A percentile compares a stretch with the other conserved stretches of the same genome.
Conservation (phyloP, 2,329 filamentous ascomycete species). For the Bisporella sp. region DNA sequence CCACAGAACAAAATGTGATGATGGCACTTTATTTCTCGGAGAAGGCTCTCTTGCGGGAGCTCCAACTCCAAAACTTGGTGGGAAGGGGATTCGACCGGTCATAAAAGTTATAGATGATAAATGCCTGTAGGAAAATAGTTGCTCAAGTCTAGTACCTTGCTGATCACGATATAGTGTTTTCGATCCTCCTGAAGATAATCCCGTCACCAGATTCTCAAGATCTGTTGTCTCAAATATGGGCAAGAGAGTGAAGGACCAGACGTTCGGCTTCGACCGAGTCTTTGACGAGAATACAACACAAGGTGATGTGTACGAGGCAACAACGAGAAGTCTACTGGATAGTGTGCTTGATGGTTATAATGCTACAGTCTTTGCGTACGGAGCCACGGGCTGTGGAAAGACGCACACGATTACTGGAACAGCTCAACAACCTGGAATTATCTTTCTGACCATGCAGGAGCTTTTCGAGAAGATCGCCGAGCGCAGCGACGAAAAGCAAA, state of each 20-base stretch:
- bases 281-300: constrained; percentile 95
- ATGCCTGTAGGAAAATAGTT: constrained; percentile 58
- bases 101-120: constrained; percentile 96
- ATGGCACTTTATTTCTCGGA: constrained; percentile 86
- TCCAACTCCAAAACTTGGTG: constrained; percentile 75
- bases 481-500: constrained; percentile 74
- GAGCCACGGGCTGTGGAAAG: constrained; percentile 95
- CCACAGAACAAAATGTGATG: constrained; percentile 52
- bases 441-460: constrained; percentile 98
- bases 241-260: constrained; percentile 94
- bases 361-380: constrained; percentile 97
- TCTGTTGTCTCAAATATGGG: constrained; percentile 71
- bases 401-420: constrained; percentile 97
- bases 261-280: constrained; percentile 92
- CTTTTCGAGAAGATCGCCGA: constrained; percentile 95
- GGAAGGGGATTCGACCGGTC: constrained; percentile 82
- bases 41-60: constrained; percentile 89
- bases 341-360: constrained; percentile 97
- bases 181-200: constrained; percentile 91
- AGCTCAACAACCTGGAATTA: constrained; percentile 87
- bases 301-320: constrained; percentile 89
- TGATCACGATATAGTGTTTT: constrained; percentile 62
- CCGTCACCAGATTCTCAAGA: constrained; percentile 79
- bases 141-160: background rate
- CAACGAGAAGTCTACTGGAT: constrained; percentile 82